Evolutionary conservation across 2,329 filamentous ascomycete genomes (phyloP), one percentile per base, ranked within the genome.

Genomic region (Coniochaeta sp.): DNA sequence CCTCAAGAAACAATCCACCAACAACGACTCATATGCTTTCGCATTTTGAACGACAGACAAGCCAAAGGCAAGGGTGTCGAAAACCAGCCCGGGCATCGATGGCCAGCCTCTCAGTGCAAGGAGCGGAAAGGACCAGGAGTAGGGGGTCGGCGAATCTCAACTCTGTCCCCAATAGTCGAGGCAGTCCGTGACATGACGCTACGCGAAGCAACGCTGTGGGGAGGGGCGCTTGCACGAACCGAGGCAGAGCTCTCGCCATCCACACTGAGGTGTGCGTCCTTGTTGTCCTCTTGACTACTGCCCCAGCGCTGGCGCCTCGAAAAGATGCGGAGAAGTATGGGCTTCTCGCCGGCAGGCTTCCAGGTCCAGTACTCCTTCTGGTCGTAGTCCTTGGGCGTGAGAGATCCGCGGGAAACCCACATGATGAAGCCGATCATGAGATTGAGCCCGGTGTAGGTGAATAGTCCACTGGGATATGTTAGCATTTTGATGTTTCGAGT

Each of bases 291-390:
- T 16, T 52, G 24, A 12, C 47, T 36, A 17, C 24, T 31, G 3
- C 54, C 34, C 54, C 54, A 57, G 54, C 34, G 34, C 31, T 24
- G 31, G 31, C 26, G 54, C 4, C 54, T 24, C 14, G 56, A 58
- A 36, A 58, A 58, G 44, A 73, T 67, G 3, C 78, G 74, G 43
- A 81, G 68, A 61, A 80, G 76, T 75, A 79, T 81, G 0, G 80
- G 79, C 47, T 77, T 73, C 3, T 73, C 74, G 3, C 80, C 80
- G 0, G 72, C 70, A 3, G 78, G 77, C 63, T 77, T 78, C 79
- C 78, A 82, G 1, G 79, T 78, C 81, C 81, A 83, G 65, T 82
- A 82, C 60, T 83, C 79, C 63, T 83, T 83, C 63, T 79, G 71
- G 44, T 82, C 79, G 63, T 83, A 82, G 63, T 83, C 78, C 24